Percentiles rank a stretch among this genome's conserved stretches.
Evolutionary conservation across 805 yeast genomes (phyloP).

Genomic region (Kodamaea fukazawae): DNA sequence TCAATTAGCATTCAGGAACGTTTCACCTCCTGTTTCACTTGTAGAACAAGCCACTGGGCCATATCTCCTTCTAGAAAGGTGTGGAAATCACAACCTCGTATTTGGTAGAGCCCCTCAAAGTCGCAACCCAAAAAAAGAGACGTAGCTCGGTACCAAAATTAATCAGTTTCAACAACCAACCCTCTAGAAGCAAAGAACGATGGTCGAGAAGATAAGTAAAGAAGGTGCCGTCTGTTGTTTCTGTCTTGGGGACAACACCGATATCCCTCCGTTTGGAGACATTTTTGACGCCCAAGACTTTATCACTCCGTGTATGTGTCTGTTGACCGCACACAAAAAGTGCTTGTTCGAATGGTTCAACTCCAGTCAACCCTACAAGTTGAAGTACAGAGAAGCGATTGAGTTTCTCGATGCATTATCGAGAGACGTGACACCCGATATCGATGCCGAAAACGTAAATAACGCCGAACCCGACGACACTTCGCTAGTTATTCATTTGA

Average conservation of each 20-base stretch:
- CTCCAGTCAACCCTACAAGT: conserved; percentile 29
- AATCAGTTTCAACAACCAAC: too few species aligned
- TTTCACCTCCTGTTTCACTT: too few species aligned
- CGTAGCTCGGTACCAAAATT: too few species aligned
- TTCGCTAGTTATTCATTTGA: conserved; percentile 4
- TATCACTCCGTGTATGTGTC: conserved; percentile 40
- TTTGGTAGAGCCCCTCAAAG: too few species aligned
- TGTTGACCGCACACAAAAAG: conserved; percentile 34
- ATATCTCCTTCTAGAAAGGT: too few species aligned
- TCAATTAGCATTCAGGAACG: too few species aligned
- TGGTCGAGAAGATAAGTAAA: neutral
- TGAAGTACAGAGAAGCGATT: conserved; percentile 13
- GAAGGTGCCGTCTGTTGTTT: conserved; percentile 28
- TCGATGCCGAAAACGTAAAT: neutral
- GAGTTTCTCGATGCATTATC: conserved; percentile 10
- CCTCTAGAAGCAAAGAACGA: too few species aligned
- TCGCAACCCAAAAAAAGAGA: too few species aligned
- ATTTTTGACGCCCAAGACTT: conserved; percentile 35
- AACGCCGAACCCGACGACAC: conserved; percentile 1
- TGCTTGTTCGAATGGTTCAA: conserved; percentile 43
- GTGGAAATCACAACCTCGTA: too few species aligned
- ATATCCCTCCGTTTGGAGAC: conserved; percentile 39
- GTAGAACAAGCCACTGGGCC: too few species aligned
- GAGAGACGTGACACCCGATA: neutral
- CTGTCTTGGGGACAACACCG: conserved; percentile 39